Base-by-base conservation (phyloP, 192 early-diverging fungal genomes). In the Gaertneriomyces semiglobifer region DNA sequence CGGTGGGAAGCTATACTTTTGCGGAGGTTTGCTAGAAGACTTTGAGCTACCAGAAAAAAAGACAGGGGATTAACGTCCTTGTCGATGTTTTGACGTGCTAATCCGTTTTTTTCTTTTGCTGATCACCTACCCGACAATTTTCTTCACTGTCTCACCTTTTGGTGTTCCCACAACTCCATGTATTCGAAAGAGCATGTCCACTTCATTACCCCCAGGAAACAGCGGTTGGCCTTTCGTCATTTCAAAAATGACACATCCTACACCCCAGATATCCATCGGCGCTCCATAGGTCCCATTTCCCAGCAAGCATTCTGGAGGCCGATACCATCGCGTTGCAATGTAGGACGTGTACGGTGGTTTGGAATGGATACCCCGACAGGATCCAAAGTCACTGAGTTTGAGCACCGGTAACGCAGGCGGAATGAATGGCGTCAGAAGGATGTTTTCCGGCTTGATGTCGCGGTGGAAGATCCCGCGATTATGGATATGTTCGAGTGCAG, bases 401-500 rank as follows among this genome's bases (percentile, higher is more conserved):
- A 84, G 63, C 25, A 33, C 25, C 25, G 25, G 25, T 33, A 33
- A 33, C 25, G 25, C 25, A 33, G 25, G 25, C 25, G 25, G 25
- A 33, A 33, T 33, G 25, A 33, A 33, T 33, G 25, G 25, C 25
- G 25, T 33, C 25, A 33, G 25, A 33, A 33, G 25, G 2, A 33
- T 33, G 25, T 33, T 33, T 33, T 83, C 81, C 25, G 83, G 84
- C 53, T 86, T 86, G 60, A 86, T 82, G 58, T 86, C 84, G 16
- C 84, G 73, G 69, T 86, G 84, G 62, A 86, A 86, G 7, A 86
- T 86, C 7, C 84, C 84, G 45, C 76, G 78, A 4, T 74, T 70
- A 72, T 97, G 94, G 64, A 87, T 88, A 75, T 88, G 81, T 38
- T 77, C 74, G 19, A 95, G 85, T 9, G 92, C 91, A 60, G 88